These are phyloP conservation scores for Exophiala dermatitidis DNA, from an alignment of 2,329 filamentous ascomycete species.

Conservation along the genomic window DNA sequence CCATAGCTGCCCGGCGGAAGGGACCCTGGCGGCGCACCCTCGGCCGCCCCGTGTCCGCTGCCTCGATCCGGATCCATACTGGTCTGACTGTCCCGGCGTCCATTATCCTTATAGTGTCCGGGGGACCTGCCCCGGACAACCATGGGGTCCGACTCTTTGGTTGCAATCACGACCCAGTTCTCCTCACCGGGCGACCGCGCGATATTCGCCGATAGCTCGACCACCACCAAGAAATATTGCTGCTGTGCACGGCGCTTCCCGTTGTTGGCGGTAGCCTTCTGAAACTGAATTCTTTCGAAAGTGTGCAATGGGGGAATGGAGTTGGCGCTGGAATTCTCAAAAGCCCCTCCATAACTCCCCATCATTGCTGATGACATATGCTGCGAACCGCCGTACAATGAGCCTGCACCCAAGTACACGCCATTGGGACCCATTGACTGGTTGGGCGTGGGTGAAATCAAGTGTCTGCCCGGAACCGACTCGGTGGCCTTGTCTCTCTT, in stretches of 20 bases:
- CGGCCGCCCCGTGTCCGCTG: conserved; percentile 40
- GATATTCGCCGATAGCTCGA: conserved; percentile 71
- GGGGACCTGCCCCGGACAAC: conserved; percentile 81
- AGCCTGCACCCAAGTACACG: conserved; percentile 7
- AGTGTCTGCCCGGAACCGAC: conserved; percentile 54
- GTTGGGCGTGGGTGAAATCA: conserved; percentile 13
- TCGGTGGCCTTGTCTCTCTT: conserved; percentile 85
- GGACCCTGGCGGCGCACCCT: conserved; percentile 28
- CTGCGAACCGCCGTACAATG: conserved; percentile 12
- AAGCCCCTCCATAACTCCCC: conserved; percentile 7
- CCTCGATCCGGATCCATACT: conserved; percentile 63
- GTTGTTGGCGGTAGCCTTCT: conserved; percentile 88
- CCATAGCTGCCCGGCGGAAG: conserved; percentile 5
- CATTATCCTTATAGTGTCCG: conserved; percentile 65
- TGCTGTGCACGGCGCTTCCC: conserved; percentile 83
- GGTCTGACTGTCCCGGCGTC: conserved; percentile 59
- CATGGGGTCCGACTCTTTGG: conserved; percentile 68
- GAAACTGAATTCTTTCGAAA: conserved; percentile 91
- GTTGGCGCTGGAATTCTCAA: conserved; percentile 28
- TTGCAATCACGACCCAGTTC: conserved; percentile 63
- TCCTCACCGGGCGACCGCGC: conserved; percentile 39
- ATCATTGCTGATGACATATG: conserved; percentile 14
- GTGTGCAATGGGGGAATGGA: conserved; percentile 44
- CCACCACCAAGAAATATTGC: conserved; percentile 85
- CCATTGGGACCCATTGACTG: conserved; percentile 9